Base-by-base conservation (phyloP, 1,284 basidiomycete species). In the Rhodotorula sp. region DNA sequence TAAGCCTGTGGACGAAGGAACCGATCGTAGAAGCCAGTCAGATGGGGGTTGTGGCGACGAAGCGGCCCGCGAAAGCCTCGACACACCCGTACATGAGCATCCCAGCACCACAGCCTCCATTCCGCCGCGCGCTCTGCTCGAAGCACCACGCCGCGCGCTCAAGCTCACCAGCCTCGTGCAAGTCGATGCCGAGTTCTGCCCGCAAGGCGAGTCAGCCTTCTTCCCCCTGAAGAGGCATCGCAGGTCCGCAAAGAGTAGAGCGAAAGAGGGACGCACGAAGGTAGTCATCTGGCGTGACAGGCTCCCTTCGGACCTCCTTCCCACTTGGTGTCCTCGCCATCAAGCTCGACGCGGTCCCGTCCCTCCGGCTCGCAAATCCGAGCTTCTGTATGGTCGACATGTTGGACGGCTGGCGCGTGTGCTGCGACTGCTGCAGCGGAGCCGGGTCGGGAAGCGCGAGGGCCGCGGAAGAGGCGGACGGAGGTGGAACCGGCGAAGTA, bases 21-120 rank as follows among this genome's bases (percentile, higher is more conserved):
- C 0, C 5, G 4, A n/a, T 1, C 23, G 25, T 10, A 8, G 27
- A n/a, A 3, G 48, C 14, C 1, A 7, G 45, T 54, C 53, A 50
- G 21, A 1, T 4, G 0, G 7, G 13, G 0, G 1, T 21, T 4
- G 21, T 14, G 19, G 1, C 25, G 4, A n/a, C 23, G 42, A 34
- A 34, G 34, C 34, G 34, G 34, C 34, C 34, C 34, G 34, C 7
- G 50, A 27, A 12, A 19, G 17, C 5, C 23, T 1, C 14, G 16
- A 34, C 57, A 45, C 59, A 66, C 50, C 93, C 93, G 86, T 90
- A 94, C 91, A 95, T 93, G 72, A 94, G 83, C 92, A 94, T 94
- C 19, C 93, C 93, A 3, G 91, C 88, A 3, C 90, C 90, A 80
- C 90, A 93, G 1, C 92, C 93, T 4, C 91, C 92, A 52, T 85